Conservation (phyloP, 768 basidiomycete genomes). For the Leucosporidium creatinivorum region DNA sequence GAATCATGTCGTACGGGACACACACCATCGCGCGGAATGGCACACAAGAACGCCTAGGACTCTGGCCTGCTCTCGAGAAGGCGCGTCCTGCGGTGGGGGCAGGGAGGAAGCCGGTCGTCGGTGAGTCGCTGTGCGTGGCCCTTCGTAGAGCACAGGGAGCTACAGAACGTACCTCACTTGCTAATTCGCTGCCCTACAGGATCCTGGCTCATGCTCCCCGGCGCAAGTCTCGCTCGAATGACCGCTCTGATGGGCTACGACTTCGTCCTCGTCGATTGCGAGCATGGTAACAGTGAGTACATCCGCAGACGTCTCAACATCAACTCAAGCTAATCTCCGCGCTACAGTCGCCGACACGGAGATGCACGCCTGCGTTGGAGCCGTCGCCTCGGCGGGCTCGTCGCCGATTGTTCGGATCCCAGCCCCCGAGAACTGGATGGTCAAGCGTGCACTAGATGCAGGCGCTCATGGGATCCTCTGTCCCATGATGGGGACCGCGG, state of each 20-base stretch:
- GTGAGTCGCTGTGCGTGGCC: background rate
- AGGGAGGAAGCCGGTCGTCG: background rate
- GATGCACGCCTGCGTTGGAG: constrained; percentile 36
- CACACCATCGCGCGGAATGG: too few species aligned
- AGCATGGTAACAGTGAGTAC: constrained; percentile 31
- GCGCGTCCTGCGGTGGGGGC: too few species aligned
- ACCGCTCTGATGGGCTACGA: constrained; percentile 1
- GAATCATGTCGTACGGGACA: too few species aligned
- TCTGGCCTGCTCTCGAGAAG: background rate
- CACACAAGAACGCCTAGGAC: background rate
- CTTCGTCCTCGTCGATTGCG: constrained; percentile 35
- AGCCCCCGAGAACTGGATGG: constrained; percentile 38
- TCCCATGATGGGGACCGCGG: constrained; percentile 40
- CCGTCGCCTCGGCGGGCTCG: constrained; percentile 36
- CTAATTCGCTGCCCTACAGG: background rate
- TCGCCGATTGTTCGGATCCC: constrained; percentile 43
- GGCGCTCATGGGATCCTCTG: constrained; percentile 43
- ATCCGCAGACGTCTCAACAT: too few species aligned
- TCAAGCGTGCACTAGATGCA: constrained; percentile 44
- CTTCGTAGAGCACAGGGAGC: too few species aligned
- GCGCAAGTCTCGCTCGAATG: background rate
- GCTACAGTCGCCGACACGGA: constrained; percentile 28
- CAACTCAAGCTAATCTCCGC: too few species aligned
- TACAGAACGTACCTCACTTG: background rate
- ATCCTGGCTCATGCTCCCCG: constrained; percentile 1